Conservation (phyloP, 1,139 yeast genomes). For the Zhuliangozyma blackwelliae region DNA sequence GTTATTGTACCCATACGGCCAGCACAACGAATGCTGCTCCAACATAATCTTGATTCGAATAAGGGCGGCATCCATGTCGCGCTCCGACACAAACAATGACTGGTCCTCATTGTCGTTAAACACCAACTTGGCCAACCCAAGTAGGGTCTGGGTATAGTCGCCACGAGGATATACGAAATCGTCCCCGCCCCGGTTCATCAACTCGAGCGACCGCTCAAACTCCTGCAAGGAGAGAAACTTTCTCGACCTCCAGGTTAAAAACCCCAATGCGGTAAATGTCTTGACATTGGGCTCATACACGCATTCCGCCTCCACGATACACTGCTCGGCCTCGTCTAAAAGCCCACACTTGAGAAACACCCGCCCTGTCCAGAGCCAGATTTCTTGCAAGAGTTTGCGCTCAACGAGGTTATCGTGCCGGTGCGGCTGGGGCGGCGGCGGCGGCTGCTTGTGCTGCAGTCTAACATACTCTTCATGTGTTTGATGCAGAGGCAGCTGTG, state of each 20-base stretch:
- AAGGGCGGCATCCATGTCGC: slow-evolving; percentile 61
- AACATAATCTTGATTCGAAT: slow-evolving; percentile 62
- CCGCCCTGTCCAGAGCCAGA: slow-evolving; percentile 75
- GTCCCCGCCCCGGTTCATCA: slow-evolving; percentile 16
- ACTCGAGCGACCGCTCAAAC: slow-evolving; percentile 63
- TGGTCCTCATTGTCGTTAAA: slow-evolving; percentile 37
- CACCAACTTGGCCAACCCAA: slow-evolving; percentile 63
- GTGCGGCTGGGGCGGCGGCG: too few species aligned
- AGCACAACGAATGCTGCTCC: slow-evolving; percentile 45
- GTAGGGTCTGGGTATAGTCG: slow-evolving; percentile 37
- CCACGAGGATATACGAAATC: too few species aligned
- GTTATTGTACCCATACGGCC: slow-evolving; percentile 52
- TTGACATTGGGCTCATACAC: slow-evolving; percentile 47
- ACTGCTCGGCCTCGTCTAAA: slow-evolving; percentile 61
- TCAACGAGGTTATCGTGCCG: slow-evolving; percentile 11
- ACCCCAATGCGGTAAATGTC: slow-evolving; percentile 54
- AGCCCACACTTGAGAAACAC: slow-evolving; percentile 58
- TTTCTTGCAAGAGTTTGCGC: slow-evolving; percentile 46
- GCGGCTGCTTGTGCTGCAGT: slow-evolving; percentile 1
- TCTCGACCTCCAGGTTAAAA: slow-evolving; percentile 36
- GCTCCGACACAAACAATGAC: slow-evolving; percentile 37
- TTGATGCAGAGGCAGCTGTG: neutral
- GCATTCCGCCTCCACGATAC: slow-evolving; percentile 68
- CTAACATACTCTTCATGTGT: neutral
- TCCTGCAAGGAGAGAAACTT: slow-evolving; percentile 56